A percentile compares a stretch with the other conserved stretches of the same genome.
Conservation (phyloP, 2,329 filamentous ascomycete genomes). For the Amphichorda felina region DNA sequence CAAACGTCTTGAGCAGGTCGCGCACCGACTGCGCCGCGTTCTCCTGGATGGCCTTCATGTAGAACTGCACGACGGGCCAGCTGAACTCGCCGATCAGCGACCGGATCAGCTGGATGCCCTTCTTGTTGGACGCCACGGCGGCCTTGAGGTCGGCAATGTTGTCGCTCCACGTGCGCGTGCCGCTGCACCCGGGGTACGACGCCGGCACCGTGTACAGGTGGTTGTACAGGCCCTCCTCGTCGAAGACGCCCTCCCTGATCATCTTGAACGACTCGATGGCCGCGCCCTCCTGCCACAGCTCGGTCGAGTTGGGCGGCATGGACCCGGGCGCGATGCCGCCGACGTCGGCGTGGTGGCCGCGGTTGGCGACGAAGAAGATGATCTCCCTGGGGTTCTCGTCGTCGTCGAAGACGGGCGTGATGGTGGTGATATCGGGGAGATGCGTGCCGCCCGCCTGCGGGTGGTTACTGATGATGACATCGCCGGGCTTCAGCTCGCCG, state of each 20-base stretch:
- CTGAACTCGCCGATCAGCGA: conserved; percentile 68
- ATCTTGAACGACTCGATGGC: conserved; percentile 32
- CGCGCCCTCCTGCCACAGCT: conserved; percentile 46
- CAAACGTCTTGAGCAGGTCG: conserved; percentile 60
- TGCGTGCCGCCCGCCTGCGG: conserved; percentile 19
- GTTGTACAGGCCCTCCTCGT: conserved; percentile 27
- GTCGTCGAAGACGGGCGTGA: conserved; percentile 15
- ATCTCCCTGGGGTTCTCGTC: conserved; percentile 14
- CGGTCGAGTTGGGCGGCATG: conserved; percentile 59
- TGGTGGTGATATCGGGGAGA: conserved; percentile 14
- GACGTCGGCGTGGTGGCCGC: conserved; percentile 21
- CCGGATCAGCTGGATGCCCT: conserved; percentile 67
- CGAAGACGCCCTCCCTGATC: conserved; percentile 12
- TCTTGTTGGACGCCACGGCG: conserved; percentile 75
- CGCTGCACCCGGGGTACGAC: conserved; percentile 27
- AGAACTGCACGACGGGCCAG: conserved; percentile 66
- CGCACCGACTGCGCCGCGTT: conserved; percentile 71
- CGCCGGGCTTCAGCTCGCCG: conserved; percentile 58
- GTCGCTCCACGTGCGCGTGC: conserved; percentile 59
- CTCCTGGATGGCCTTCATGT: conserved; percentile 73
- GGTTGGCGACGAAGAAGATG: conserved; percentile 19
- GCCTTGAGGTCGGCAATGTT: conserved; percentile 82
- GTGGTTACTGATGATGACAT: conserved; percentile 57
- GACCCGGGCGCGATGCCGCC: conserved; percentile 58
- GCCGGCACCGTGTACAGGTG: conserved; percentile 34